A percentile compares a stretch with the other conserved stretches of the same genome.
phyloP scores from a whole-genome alignment of 306 rosid genomes.

The Mimosa pudica region DNA sequence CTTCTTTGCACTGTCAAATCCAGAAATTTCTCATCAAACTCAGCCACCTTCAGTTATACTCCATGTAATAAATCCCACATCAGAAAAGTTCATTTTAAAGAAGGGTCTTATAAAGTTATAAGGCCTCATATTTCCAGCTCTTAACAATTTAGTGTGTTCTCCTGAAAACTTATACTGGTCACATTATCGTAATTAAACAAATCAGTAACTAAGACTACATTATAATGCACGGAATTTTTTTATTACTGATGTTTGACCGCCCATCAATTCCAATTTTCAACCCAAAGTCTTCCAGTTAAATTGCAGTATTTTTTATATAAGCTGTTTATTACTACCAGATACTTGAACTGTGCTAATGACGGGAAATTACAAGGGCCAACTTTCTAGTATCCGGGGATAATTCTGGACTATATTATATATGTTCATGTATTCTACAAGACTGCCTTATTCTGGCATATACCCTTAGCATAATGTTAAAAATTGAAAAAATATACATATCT shows the following conservation, averaged over 20 bases:
- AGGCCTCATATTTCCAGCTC: too few species aligned
- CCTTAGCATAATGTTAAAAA: not conserved
- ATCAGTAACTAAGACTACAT: not conserved
- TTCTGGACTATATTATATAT: not conserved
- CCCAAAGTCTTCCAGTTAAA: not conserved
- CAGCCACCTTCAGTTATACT: not conserved
- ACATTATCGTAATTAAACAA: too few species aligned
- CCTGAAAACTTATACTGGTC: too few species aligned
- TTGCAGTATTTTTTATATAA: not conserved
- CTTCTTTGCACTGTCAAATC: not conserved
- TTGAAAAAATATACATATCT: not conserved
- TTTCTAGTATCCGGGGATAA: constrained; percentile 4
- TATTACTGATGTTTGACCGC: not conserved
- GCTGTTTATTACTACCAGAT: not conserved
- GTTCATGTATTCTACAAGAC: not conserved
- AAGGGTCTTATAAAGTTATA: too few species aligned
- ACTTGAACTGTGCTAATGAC: not conserved
- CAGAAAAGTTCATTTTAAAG: too few species aligned
- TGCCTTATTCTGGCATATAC: not conserved
- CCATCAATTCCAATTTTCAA: constrained; percentile 16
- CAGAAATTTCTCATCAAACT: not conserved
- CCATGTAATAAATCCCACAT: too few species aligned
- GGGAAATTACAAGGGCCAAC: not conserved
- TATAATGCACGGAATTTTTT: constrained; percentile 8
- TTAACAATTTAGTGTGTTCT: too few species aligned